Conservation (phyloP, 345 rosid species). For the Mallotus nudiflorus region DNA sequence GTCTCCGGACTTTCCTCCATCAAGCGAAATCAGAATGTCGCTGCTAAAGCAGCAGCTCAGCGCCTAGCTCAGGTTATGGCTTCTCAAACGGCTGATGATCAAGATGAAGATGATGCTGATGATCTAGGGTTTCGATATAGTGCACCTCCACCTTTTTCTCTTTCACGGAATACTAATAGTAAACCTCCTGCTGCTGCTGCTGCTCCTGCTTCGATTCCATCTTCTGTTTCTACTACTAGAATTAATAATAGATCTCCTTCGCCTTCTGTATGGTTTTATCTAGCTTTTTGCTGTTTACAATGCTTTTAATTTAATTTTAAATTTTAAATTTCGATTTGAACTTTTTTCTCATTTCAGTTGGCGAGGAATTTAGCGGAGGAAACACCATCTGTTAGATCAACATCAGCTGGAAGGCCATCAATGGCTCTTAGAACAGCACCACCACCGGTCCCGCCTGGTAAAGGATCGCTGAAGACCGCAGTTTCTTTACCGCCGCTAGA, state of each 20-base stretch:
- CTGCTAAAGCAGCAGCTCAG: constrained; percentile 92
- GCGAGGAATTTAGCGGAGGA: constrained; percentile 57
- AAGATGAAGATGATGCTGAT: constrained; percentile 54
- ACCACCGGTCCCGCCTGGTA: constrained; percentile 57
- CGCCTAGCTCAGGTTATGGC: constrained; percentile 97
- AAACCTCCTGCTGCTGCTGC: no score
- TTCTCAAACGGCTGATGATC: constrained; percentile 70
- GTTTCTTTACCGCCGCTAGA: constrained; percentile 59
- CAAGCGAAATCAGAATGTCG: constrained; percentile 60
- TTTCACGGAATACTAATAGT: constrained; percentile 50
- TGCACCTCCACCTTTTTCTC: constrained; percentile 79
- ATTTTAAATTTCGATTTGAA: constrained; percentile 12
- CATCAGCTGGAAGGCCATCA: constrained; percentile 60
- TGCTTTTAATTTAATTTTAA: constrained; percentile 9
- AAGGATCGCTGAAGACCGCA: constrained; percentile 57
- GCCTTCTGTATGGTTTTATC: constrained; percentile 56
- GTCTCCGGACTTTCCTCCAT: constrained; percentile 23
- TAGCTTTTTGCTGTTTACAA: background rate
- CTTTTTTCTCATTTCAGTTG: constrained; percentile 36
- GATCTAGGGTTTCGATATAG: constrained; percentile 84
- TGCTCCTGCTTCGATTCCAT: constrained; percentile 37
- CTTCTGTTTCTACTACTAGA: constrained; percentile 41
- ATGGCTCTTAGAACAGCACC: constrained; percentile 46
- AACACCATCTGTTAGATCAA: constrained; percentile 43
- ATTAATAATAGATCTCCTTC: constrained; percentile 81